phyloP scores from a whole-genome alignment of 1,139 yeast genomes.

The Suhomyces bolitotheri region DNA sequence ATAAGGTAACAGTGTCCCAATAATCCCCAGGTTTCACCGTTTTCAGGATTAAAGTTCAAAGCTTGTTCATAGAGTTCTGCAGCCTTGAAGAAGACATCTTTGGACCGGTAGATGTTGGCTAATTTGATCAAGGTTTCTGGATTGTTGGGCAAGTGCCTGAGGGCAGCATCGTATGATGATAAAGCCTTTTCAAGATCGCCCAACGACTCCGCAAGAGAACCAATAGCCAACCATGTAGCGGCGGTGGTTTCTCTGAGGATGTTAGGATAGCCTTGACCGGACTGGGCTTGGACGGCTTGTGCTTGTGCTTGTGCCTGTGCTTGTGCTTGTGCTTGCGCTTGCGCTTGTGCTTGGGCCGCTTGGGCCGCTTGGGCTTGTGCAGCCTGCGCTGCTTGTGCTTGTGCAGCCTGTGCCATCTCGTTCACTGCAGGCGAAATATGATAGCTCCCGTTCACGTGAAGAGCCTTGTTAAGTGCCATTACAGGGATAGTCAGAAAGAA shows the following conservation, averaged over 20 bases:
- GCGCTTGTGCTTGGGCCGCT: constrained; percentile 10
- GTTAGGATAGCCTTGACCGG: constrained; percentile 4
- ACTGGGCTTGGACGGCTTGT: constrained; percentile 8
- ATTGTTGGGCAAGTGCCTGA: constrained; percentile 82
- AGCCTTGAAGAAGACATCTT: constrained; percentile 90
- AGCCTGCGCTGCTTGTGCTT: no score
- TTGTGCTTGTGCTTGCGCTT: constrained; percentile 9
- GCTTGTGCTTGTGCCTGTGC: constrained; percentile 8
- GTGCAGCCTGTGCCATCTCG: constrained; percentile 20
- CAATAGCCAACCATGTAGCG: constrained; percentile 91
- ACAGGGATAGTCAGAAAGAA: constrained; percentile 4
- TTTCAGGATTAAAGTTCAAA: constrained; percentile 74
- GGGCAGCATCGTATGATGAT: constrained; percentile 85
- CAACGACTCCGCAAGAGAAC: constrained; percentile 84
- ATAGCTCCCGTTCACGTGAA: constrained; percentile 13
- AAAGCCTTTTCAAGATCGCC: constrained; percentile 91
- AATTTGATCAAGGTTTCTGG: constrained; percentile 81
- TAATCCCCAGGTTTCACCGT: constrained; percentile 97
- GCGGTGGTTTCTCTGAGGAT: constrained; percentile 67
- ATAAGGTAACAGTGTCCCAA: constrained; percentile 95
- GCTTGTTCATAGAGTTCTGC: constrained; percentile 92
- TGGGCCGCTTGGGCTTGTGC: constrained; percentile 11
- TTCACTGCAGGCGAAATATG: constrained; percentile 11
- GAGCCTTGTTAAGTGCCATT: constrained; percentile 15
- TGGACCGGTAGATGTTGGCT: constrained; percentile 84